phyloP scores from a whole-genome alignment of 768 basidiomycete genomes.

The Daedaleopsis sinensis region DNA sequence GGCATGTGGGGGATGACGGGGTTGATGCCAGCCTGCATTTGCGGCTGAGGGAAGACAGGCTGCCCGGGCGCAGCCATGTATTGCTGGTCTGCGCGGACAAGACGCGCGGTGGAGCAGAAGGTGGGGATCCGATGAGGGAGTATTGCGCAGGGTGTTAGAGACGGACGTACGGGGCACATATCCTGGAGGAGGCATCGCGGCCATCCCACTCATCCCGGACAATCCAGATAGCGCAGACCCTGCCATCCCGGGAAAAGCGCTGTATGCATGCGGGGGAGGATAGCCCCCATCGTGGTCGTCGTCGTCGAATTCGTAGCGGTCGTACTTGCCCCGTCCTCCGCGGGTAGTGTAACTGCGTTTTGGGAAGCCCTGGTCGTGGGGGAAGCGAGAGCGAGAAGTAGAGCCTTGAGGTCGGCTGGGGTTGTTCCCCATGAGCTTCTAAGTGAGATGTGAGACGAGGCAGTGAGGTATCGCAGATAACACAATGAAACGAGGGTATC shows the following conservation, averaged over 20 bases:
- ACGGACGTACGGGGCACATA: neutral
- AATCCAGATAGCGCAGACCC: neutral
- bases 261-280: neutral
- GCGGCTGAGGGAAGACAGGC: constrained; percentile 10
- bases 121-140: neutral
- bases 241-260: constrained; percentile 5
- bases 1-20: constrained; percentile 18
- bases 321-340: neutral
- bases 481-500: constrained; percentile 5
- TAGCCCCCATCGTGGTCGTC: neutral
- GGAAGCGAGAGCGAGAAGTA: constrained; percentile 1
- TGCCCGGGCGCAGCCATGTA: neutral
- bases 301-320: neutral
- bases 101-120: neutral
- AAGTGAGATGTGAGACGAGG: constrained; percentile 1
- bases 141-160: neutral
- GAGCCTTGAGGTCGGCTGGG: constrained; percentile 10
- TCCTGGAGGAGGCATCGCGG: neutral
- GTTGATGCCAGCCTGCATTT: neutral
- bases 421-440: constrained; percentile 19
- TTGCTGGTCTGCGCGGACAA: neutral
- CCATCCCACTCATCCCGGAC: no score
- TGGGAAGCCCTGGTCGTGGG: constrained; percentile 3
- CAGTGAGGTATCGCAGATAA: constrained; percentile 4
- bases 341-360: constrained; percentile 6